Evolutionary conservation across 2,329 filamentous ascomycete species (phyloP).

Genomic region (Fusarium abutilonis): DNA sequence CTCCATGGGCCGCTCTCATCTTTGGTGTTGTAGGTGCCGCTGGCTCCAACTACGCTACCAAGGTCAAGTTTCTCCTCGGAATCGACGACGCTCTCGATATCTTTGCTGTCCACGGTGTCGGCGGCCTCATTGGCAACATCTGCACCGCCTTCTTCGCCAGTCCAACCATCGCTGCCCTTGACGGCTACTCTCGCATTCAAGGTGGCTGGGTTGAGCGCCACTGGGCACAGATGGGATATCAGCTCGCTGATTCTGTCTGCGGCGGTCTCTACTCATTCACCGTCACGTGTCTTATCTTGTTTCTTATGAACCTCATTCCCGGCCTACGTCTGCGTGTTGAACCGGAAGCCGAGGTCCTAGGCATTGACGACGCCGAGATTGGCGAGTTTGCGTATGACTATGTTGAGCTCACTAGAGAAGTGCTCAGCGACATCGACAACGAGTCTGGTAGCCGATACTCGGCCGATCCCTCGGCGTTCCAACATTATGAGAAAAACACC

Average conservation of each 20-base stretch:
- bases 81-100: slow-evolving; percentile 91
- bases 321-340: slow-evolving; percentile 77
- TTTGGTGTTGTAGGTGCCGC: slow-evolving; percentile 80
- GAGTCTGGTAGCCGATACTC: slow-evolving; percentile 58
- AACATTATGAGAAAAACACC: slow-evolving; percentile 60
- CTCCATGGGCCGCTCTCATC: slow-evolving; percentile 83
- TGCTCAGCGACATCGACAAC: slow-evolving; percentile 59
- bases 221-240: slow-evolving; percentile 85
- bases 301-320: slow-evolving; percentile 81
- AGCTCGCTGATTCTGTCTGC: slow-evolving; percentile 81
- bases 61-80: slow-evolving; percentile 84
- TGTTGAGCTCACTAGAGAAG: slow-evolving; percentile 77
- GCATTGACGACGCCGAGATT: slow-evolving; percentile 89
- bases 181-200: slow-evolving; percentile 71
- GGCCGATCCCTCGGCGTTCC: slow-evolving; percentile 52
- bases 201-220: slow-evolving; percentile 87
- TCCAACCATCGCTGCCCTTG: slow-evolving; percentile 84
- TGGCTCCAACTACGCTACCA: slow-evolving; percentile 89
- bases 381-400: slow-evolving; percentile 97
- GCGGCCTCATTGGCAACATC: slow-evolving; percentile 81
- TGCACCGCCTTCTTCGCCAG: slow-evolving; percentile 85
- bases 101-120: slow-evolving; percentile 83
- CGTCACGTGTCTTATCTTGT: slow-evolving; percentile 80
- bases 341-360: slow-evolving; percentile 82
- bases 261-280: slow-evolving; percentile 82